Evolutionary conservation across 257 asterid species (phyloP), one percentile per base, ranked within the genome.

Genomic region (Plantago elongata): DNA sequence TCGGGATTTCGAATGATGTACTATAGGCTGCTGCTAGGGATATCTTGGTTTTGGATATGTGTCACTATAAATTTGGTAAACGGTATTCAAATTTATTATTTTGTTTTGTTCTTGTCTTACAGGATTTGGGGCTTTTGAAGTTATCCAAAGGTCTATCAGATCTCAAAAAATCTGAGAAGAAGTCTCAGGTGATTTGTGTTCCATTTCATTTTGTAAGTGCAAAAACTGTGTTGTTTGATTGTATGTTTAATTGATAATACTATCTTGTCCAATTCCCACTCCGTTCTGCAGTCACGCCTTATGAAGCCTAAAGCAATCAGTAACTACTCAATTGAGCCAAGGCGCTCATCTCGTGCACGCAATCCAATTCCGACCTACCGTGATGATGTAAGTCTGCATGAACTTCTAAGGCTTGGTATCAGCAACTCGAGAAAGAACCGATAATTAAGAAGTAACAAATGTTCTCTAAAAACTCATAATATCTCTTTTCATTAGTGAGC

Each of bases 301-400:
- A 52, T 40, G 61, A 76, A 70, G 60, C 71, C 66, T 22, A 85
- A 81, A 71, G 57, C 73, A 60, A 46, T 45, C 3, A 60, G 45
- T 44, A 57, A 16, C 42, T 74, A 14, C 73, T 48, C 58, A 64
- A 48, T 67, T 49, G 96, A 90, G 84, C 97, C 95, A 69, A 83
- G 96, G 54, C 95, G 97, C 51, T 90, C 97, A 9, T 72, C 91
- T 60, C 85, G 97, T 15, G 83, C 74, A 14, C 94, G 96, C 37
- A 90, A 73, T 57, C 74, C 81, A 37, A 84, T 80, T 73, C 13
- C 74, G 37, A 69, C 96, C 7, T 90, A 90, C 71, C 78, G 78
- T 47, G 97, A 90, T 67, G 87, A 90, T 66, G 95, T 87, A 72
- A 87, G 88, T 60, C 63, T 48, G 18, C 34, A 60, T 44, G 46